A percentile compares a stretch with the other conserved stretches of the same genome.
Evolutionary conservation across 768 basidiomycete species (phyloP).

Genomic region (Galerina sulciceps): DNA sequence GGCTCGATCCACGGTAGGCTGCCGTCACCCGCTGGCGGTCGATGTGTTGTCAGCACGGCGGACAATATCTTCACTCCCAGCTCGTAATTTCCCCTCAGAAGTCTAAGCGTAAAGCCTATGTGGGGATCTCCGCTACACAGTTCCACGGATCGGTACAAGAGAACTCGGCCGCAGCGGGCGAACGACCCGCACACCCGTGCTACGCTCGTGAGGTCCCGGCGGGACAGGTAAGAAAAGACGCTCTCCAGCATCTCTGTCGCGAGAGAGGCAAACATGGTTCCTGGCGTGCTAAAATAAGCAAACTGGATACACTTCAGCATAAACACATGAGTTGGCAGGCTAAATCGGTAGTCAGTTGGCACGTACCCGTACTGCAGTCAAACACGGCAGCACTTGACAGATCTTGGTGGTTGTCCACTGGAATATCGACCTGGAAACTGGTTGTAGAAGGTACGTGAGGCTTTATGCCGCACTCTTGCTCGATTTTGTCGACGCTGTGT

Average conservation of each 20-base stretch:
- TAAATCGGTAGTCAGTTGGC: too few relatives aligned
- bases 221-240: slow-evolving; percentile 12
- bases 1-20: slow-evolving; percentile 10
- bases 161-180: slow-evolving; percentile 1
- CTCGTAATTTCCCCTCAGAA: slow-evolving; percentile 1
- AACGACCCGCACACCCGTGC: slow-evolving; percentile 13
- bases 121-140: slow-evolving; percentile 13
- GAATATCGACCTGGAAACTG: not conserved
- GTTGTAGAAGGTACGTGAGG: not conserved
- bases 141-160: slow-evolving; percentile 14
- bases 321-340: too few relatives aligned
- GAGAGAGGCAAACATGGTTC: not conserved
- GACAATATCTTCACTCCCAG: slow-evolving; percentile 10
- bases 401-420: too few relatives aligned
- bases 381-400: too few relatives aligned
- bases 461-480: not conserved
- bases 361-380: too few relatives aligned
- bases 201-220: slow-evolving; percentile 8
- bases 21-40: not conserved
- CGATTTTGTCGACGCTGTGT: not conserved
- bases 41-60: slow-evolving; percentile 8
- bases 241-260: slow-evolving; percentile 16
- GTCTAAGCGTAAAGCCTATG: slow-evolving; percentile 5
- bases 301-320: not conserved
- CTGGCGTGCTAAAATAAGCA: not conserved